Evolutionary conservation across 108 stramenopile species (phyloP).

Genomic region (Cylindrotheca fusiformis): DNA sequence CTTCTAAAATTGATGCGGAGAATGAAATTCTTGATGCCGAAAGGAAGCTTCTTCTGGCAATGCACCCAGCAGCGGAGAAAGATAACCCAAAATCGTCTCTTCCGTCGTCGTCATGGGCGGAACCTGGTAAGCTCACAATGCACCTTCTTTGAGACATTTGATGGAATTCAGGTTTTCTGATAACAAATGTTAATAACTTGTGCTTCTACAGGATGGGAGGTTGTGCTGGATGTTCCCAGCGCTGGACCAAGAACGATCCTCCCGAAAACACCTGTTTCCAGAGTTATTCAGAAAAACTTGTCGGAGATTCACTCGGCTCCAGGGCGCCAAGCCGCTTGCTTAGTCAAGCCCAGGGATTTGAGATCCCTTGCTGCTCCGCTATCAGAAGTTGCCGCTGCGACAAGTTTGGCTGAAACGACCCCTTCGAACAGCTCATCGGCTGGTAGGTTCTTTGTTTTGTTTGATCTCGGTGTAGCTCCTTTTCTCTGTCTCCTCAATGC

Average conservation of each 20-base stretch:
- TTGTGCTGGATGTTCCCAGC: constrained; percentile 33
- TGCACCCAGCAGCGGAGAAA: constrained; percentile 29
- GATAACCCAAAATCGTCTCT: neutral
- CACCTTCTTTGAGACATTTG: too few relatives aligned
- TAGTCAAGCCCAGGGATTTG: constrained; percentile 31
- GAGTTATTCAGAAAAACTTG: constrained; percentile 27
- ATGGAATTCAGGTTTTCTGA: too few relatives aligned
- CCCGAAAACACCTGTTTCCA: constrained; percentile 26
- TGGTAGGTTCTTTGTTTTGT: constrained; percentile 11
- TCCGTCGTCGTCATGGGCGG: constrained; percentile 38
- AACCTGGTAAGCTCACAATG: constrained; percentile 46
- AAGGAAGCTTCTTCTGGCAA: constrained; percentile 36
- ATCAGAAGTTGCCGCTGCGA: constrained; percentile 34
- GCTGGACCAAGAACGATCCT: constrained; percentile 21
- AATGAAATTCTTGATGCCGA: constrained; percentile 40
- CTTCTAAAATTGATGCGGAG: constrained; percentile 1
- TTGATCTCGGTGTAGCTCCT: neutral
- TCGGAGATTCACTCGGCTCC: constrained; percentile 49
- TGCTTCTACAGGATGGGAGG: constrained; percentile 38
- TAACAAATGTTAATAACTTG: too few relatives aligned
- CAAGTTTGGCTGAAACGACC: constrained; percentile 47
- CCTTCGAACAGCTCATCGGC: constrained; percentile 15
- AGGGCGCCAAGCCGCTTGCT: constrained; percentile 45
- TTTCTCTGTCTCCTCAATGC: neutral
- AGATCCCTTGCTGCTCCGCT: constrained; percentile 33